Evolutionary conservation across 352 stramenopile genomes (phyloP), one percentile per base, ranked within the genome.

Genomic region (Albugo candida): DNA sequence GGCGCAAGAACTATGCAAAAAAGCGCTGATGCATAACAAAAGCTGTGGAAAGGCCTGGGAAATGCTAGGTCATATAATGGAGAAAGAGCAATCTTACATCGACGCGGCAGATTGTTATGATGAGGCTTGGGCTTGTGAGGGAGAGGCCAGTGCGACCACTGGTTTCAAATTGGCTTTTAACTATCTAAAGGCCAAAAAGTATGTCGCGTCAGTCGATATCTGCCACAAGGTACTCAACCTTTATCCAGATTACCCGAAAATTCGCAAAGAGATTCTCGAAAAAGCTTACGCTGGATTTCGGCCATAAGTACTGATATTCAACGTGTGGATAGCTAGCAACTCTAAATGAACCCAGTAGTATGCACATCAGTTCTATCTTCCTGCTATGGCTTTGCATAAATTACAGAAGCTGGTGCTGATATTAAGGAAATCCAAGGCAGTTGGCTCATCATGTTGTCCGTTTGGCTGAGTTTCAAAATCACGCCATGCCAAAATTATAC

Each of bases 151-250:
- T 20, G 84, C 91, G 6, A 67, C 61, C 10, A 88, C 95, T 42
- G 91, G 83, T 19, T 97, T 93, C 59, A 97, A 97, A 56, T 63
- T 97, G 1, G 87, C 84, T 5, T 97, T 97, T 61, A 96, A 96
- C 54, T 97, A 96, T 61, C 67, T 97, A 41, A 97, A 97, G 61
- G 82, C 86, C 27, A 88, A 88, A 53, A 83, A 85, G 41, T 89
- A 75, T 44, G 81, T 96, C 10, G 57, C 81, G 14, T 72, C 86
- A 13, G 92, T 97, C 36, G 85, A 96, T 52, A 77, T 96, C 8
- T 95, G 83, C 55, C 65, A 95, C 58, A 94, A 94, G 42, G 84
- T 97, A 34, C 67, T 97, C 21, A 67, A 86, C 49, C 69, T 82
- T 52, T 97, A 95, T 59, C 89, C 91, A 12, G 83, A 95, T 51